phyloP scores from a whole-genome alignment of 805 yeast species.

The Yarrowia sp. region DNA sequence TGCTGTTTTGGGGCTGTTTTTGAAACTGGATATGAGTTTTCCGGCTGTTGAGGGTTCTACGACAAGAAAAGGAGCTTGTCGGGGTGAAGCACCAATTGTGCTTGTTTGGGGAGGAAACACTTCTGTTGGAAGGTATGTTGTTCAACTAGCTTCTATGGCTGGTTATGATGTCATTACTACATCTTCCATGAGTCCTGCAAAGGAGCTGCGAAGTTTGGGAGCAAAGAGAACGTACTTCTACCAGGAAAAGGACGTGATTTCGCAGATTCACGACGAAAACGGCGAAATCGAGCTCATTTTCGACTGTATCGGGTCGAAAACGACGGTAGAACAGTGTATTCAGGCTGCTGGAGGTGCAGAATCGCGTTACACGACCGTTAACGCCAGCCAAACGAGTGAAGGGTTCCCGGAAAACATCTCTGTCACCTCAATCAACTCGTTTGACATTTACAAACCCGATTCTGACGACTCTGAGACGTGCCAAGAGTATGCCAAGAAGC shows the following conservation, averaged over 20 bases:
- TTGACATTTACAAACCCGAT: neutral
- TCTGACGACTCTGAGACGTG: neutral
- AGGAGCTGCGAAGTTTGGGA: constrained; percentile 6
- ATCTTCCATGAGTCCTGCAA: neutral
- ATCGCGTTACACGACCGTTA: neutral
- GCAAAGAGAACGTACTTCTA: neutral
- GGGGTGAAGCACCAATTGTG: neutral
- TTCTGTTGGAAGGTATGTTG: neutral
- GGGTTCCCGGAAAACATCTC: neutral
- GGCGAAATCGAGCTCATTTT: constrained; percentile 10
- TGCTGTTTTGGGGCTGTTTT: neutral
- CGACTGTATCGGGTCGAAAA: neutral
- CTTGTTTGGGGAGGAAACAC: constrained; percentile 20
- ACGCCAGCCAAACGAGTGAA: neutral
- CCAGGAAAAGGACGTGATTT: constrained; percentile 5
- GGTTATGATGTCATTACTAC: constrained; percentile 7
- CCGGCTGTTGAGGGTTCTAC: neutral
- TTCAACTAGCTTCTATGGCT: neutral
- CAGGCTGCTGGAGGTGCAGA: neutral
- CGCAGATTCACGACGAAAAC: constrained; percentile 9
- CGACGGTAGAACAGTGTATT: neutral
- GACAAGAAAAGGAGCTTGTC: neutral
- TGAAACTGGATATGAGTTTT: neutral
- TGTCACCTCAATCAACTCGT: neutral
- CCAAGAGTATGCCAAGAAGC: neutral